Evolutionary conservation across 2,329 filamentous ascomycete species (phyloP).

Genomic region (Trichoderma sp.): DNA sequence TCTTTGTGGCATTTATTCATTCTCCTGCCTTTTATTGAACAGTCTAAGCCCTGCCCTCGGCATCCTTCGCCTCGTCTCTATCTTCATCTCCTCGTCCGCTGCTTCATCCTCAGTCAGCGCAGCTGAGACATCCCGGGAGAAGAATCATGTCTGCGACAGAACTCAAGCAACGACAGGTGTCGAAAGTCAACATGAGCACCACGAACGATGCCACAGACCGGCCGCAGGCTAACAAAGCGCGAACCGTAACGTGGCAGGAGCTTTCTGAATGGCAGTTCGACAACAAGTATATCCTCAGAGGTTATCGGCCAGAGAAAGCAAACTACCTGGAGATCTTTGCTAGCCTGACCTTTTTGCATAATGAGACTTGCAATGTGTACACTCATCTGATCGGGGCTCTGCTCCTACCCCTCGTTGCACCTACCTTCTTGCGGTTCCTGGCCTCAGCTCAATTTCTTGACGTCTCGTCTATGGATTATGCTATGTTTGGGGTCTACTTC

Average conservation of each 20-base stretch:
- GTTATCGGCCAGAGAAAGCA: constrained; percentile 1
- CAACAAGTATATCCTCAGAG: constrained; percentile 10
- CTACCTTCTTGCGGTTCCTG: neutral
- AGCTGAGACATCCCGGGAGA: neutral
- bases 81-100: neutral
- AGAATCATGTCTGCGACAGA: neutral
- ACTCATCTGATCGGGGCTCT: constrained; percentile 1
- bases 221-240: neutral
- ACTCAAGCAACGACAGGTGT: constrained; percentile 2
- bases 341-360: neutral
- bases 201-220: neutral
- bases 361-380: constrained; percentile 8
- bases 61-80: neutral
- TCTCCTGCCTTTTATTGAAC: neutral
- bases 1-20: neutral
- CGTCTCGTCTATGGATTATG: constrained; percentile 2
- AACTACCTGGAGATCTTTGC: neutral
- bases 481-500: neutral
- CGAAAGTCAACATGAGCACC: neutral
- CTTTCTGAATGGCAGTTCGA: constrained; percentile 6
- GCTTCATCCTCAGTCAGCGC: neutral
- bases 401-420: neutral
- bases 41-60: neutral
- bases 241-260: neutral
- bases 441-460: neutral